Evolutionary conservation across 2,329 filamentous ascomycete genomes (phyloP), one percentile per base, ranked within the genome.

Genomic region (Torrubiella hemipterigena): DNA sequence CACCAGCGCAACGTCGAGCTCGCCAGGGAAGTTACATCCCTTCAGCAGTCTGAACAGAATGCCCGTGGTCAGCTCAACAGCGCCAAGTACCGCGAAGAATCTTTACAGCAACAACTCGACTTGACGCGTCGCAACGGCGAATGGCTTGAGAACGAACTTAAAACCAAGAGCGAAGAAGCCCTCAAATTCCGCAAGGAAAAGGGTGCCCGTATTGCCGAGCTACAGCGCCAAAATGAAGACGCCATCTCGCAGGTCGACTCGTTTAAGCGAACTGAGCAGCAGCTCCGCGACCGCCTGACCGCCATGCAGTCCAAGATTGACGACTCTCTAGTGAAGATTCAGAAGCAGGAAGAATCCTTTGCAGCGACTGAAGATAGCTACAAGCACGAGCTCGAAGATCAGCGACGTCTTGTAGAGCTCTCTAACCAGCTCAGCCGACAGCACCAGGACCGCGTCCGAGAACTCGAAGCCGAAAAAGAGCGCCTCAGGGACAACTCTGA

Each of bases 141-240:
- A 45, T 98, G 86, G 82, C 80, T 91, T 34, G 85, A 95, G 49
- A 77, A 69, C 25, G 91, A 98, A 54, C 69, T 96, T 15, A 89
- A 93, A 61, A 87, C 83, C 1, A 93, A 94, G 59, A 79, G 73
- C 38, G 73, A 78, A 7, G 91, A 98, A 51, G 77, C 85, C 29
- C 72, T 89, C 42, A 94, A 87, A 49, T 89, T 82, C 56, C 77
- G 91, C 40, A 96, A 94, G 51, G 91, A 98, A 51, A 96, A 95
- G 66, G 83, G 83, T 39, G 79, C 85, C 2, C 81, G 83, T 23
- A 84, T 96, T 44, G 73, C 86, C 7, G 83, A 93, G 47, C 72
- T 98, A 17, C 83, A 95, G 55, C 81, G 86, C 32, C 74, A 81
- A 38, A 82, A 89, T 43, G 89, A 96, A 43, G 91, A 98, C 42